Conservation (phyloP, 257 asterid genomes). For the Solanum etuberosum region DNA sequence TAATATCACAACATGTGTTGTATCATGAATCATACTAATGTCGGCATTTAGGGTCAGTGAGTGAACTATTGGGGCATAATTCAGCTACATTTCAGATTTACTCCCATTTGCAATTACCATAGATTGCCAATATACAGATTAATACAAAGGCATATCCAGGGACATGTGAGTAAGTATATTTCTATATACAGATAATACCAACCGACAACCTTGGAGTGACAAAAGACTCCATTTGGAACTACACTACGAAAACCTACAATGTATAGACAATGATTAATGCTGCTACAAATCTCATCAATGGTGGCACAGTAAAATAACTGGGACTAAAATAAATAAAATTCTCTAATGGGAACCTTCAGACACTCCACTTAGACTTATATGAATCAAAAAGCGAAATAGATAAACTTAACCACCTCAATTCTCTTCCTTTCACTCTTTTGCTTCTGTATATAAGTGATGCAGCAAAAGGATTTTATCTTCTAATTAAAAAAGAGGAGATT, state of each 20-base stretch:
- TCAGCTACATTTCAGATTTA: background rate
- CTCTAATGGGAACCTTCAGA: background rate
- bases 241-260: background rate
- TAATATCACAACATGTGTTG: background rate
- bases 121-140: background rate
- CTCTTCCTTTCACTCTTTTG: background rate
- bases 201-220: background rate
- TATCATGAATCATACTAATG: background rate
- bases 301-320: background rate
- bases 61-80: background rate
- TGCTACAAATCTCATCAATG: background rate
- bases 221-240: background rate
- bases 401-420: background rate
- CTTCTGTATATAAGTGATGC: background rate
- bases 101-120: background rate
- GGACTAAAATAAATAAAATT: background rate
- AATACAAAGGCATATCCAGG: background rate
- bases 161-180: background rate
- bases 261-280: background rate
- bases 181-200: background rate
- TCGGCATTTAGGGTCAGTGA: background rate
- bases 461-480: background rate
- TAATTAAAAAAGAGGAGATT: background rate
- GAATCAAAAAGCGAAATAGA: background rate
- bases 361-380: background rate